Conservation (phyloP, 345 rosid genomes). For the Eucalyptus cloeziana region DNA sequence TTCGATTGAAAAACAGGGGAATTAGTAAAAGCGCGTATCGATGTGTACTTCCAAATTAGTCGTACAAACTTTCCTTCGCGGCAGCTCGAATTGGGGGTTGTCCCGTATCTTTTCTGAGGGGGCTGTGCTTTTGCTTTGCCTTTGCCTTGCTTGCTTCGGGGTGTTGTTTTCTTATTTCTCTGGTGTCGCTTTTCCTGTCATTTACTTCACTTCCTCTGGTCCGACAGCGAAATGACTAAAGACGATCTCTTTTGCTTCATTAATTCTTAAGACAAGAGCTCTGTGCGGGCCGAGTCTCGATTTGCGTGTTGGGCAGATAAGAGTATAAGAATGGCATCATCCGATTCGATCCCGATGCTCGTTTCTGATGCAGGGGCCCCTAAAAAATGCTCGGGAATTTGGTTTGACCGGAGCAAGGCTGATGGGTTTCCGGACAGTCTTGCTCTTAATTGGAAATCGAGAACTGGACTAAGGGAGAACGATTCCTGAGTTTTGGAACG, state of each 20-base stretch:
- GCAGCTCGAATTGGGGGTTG: neutral
- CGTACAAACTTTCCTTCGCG: neutral
- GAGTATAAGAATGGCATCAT: neutral
- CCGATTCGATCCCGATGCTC: neutral
- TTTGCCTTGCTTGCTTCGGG: neutral
- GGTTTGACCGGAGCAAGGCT: neutral
- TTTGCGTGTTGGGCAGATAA: neutral
- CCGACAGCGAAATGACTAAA: neutral
- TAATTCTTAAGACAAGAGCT: neutral
- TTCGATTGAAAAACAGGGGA: neutral
- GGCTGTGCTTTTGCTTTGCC: neutral
- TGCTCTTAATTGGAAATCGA: neutral
- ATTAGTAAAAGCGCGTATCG: neutral
- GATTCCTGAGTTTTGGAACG: neutral
- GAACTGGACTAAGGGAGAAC: neutral
- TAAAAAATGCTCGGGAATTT: neutral
- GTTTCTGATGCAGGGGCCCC: neutral
- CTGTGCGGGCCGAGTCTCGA: neutral
- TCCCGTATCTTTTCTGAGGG: neutral
- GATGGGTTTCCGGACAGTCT: neutral
- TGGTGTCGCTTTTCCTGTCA: neutral
- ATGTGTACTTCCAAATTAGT: neutral
- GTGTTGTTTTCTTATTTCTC: neutral
- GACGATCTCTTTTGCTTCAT: neutral
- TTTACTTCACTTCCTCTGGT: neutral